Percentiles rank a stretch among this genome's conserved stretches.
Conservation (phyloP, 2,329 filamentous ascomycete species). For the Scleromitrula shiraiana region DNA sequence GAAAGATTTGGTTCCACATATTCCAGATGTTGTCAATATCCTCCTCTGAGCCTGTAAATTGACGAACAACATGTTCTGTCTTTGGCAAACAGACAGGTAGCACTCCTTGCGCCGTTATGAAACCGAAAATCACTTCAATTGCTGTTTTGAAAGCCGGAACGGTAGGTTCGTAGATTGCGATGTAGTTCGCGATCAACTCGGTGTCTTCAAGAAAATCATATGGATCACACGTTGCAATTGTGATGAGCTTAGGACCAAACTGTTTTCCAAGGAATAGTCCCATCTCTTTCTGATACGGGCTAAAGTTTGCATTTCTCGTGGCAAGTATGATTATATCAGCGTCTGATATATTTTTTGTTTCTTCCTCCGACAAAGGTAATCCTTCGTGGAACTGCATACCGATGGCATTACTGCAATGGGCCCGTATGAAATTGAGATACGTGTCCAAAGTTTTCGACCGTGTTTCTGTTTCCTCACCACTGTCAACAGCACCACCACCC, state of each 20-base stretch:
- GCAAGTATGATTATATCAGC: slow-evolving; percentile 34
- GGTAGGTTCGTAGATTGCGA: slow-evolving; percentile 38
- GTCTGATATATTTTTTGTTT: slow-evolving; percentile 1
- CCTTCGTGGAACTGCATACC: slow-evolving; percentile 31
- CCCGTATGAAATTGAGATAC: slow-evolving; percentile 30
- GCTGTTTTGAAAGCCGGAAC: slow-evolving; percentile 35
- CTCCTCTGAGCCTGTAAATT: slow-evolving; percentile 16
- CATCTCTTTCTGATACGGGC: slow-evolving; percentile 31
- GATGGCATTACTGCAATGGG: slow-evolving; percentile 22
- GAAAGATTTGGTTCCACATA: slow-evolving; percentile 33
- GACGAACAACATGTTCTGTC: slow-evolving; percentile 14
- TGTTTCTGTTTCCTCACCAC: slow-evolving; percentile 30
- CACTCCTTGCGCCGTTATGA: slow-evolving; percentile 23
- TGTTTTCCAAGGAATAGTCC: slow-evolving; percentile 29
- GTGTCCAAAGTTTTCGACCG: slow-evolving; percentile 27
- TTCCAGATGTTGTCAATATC: slow-evolving; percentile 28
- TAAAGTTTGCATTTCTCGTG: slow-evolving; percentile 34
- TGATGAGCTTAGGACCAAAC: slow-evolving; percentile 27
- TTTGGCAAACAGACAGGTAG: slow-evolving; percentile 30
- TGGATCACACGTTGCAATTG: slow-evolving; percentile 35
- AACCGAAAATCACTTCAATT: slow-evolving; percentile 33
- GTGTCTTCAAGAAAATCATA: slow-evolving; percentile 36
- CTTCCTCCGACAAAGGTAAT: not conserved
- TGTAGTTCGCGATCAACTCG: slow-evolving; percentile 32
- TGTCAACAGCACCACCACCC: slow-evolving; percentile 33